These are phyloP conservation scores for Pseudopyrenochaeta lycopersici DNA, from an alignment of 2,329 filamentous ascomycete species.

Conservation along the genomic window DNA sequence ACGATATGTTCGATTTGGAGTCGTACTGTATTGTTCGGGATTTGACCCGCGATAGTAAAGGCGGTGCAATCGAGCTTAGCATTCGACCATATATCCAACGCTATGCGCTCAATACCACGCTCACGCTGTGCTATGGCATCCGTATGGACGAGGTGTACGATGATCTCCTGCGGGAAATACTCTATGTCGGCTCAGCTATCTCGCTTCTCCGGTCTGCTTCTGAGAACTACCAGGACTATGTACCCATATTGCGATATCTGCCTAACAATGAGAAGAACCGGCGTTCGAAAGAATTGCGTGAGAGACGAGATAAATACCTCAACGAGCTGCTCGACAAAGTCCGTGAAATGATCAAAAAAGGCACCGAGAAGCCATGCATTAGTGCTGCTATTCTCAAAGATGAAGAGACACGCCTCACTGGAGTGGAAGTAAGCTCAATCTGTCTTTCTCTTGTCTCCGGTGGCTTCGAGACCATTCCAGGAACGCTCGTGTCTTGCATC, in stretches of 20 bases:
- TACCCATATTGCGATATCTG: conserved; percentile 60
- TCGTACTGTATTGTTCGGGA: conserved; percentile 62
- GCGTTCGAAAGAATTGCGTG: conserved; percentile 57
- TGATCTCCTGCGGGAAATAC: conserved; percentile 60
- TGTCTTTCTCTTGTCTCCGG: conserved; percentile 63
- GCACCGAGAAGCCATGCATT: conserved; percentile 64
- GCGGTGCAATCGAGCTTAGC: conserved; percentile 55
- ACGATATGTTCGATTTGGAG: conserved; percentile 64
- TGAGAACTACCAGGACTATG: conserved; percentile 64
- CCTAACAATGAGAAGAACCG: conserved; percentile 63
- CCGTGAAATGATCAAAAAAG: conserved; percentile 60
- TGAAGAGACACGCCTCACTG: conserved; percentile 61
- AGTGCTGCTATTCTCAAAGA: conserved; percentile 64
- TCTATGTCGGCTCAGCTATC: conserved; percentile 63
- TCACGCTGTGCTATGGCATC: conserved; percentile 65
- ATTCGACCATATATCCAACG: conserved; percentile 63
- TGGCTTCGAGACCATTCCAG: conserved; percentile 65
- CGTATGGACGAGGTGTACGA: conserved; percentile 65
- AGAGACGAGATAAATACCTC: conserved; percentile 60
- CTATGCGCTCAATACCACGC: conserved; percentile 63
- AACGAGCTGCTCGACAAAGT: conserved; percentile 61
- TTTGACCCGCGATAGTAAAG: conserved; percentile 54
- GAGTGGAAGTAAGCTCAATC: conserved; percentile 63
- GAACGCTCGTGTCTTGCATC: conserved; percentile 62
- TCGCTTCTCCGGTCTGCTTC: conserved; percentile 60